These are phyloP conservation scores for Alternaria brassicae DNA, from an alignment of 2,329 filamentous ascomycete species.

Conservation along the genomic window DNA sequence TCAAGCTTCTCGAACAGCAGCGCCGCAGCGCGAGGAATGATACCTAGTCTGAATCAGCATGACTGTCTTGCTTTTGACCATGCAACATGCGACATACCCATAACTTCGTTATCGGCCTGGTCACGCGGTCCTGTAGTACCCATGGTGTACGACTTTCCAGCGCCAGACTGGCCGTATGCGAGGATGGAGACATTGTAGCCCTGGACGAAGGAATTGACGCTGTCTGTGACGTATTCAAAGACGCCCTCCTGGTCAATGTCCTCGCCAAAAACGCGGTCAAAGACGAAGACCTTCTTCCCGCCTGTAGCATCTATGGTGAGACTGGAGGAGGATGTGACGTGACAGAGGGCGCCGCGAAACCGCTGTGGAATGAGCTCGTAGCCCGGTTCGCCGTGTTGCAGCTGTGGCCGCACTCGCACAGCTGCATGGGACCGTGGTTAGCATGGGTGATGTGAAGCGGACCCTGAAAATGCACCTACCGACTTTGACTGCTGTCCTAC, in stretches of 20 bases:
- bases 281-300: conserved; percentile 93
- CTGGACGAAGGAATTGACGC: conserved; percentile 86
- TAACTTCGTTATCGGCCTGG: conserved; percentile 71
- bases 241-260: conserved; percentile 85
- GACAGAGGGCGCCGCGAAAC: conserved; percentile 91
- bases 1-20: conserved; percentile 89
- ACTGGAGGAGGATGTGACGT: conserved; percentile 84
- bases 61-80: not conserved
- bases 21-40: conserved; percentile 90
- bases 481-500: conserved; percentile 92
- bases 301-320: conserved; percentile 89
- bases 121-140: conserved; percentile 88
- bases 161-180: conserved; percentile 96
- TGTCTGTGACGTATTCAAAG: conserved; percentile 93
- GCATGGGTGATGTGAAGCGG: conserved; percentile 15
- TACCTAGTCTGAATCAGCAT: conserved; percentile 65
- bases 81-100: conserved; percentile 68
- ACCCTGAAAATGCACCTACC: conserved; percentile 67
- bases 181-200: conserved; percentile 98
- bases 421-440: conserved; percentile 61
- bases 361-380: conserved; percentile 95
- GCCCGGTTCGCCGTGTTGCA: conserved; percentile 83
- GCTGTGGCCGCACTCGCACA: conserved; percentile 88
- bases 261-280: conserved; percentile 90
- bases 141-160: conserved; percentile 99